These are phyloP conservation scores for Colletotrichum sp. DNA, from an alignment of 2,329 filamentous ascomycete species.

Conservation along the genomic window DNA sequence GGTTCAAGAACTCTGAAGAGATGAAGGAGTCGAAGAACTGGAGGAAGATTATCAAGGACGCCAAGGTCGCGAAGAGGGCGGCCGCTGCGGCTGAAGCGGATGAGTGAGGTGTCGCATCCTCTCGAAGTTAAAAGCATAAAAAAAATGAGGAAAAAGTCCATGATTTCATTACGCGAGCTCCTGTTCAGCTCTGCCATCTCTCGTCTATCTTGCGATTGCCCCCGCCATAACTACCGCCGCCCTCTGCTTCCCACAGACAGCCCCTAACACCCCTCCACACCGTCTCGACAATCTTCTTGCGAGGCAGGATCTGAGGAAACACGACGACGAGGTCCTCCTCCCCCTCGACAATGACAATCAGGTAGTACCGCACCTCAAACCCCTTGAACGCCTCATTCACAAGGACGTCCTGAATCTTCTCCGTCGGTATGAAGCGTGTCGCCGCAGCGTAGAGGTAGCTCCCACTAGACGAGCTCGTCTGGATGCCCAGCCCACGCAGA, in stretches of 20 bases:
- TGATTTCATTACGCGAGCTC: background rate
- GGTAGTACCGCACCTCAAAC: slow-evolving; percentile 88
- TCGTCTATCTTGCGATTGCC: slow-evolving; percentile 27
- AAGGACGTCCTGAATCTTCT: slow-evolving; percentile 89
- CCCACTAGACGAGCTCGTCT: slow-evolving; percentile 76
- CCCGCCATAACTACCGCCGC: background rate
- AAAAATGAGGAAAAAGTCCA: background rate
- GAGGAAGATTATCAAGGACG: slow-evolving; percentile 13
- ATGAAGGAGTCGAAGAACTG: slow-evolving; percentile 35
- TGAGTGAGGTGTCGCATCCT: background rate
- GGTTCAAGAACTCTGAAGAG: slow-evolving; percentile 58
- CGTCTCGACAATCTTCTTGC: slow-evolving; percentile 76
- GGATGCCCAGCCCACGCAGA: slow-evolving; percentile 86
- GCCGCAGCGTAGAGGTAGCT: slow-evolving; percentile 63
- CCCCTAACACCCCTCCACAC: slow-evolving; percentile 88
- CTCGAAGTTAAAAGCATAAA: background rate
- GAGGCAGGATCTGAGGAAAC: slow-evolving; percentile 82
- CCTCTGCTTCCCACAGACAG: slow-evolving; percentile 75
- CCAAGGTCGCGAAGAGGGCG: background rate
- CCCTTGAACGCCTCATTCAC: slow-evolving; percentile 95
- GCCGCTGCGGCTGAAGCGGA: background rate
- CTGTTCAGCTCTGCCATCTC: slow-evolving; percentile 23
- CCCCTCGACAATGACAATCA: slow-evolving; percentile 87
- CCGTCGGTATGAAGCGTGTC: slow-evolving; percentile 80
- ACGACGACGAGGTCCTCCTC: slow-evolving; percentile 93